These are phyloP conservation scores for Calocybe indica DNA, from an alignment of 768 basidiomycete species.

Conservation along the genomic window DNA sequence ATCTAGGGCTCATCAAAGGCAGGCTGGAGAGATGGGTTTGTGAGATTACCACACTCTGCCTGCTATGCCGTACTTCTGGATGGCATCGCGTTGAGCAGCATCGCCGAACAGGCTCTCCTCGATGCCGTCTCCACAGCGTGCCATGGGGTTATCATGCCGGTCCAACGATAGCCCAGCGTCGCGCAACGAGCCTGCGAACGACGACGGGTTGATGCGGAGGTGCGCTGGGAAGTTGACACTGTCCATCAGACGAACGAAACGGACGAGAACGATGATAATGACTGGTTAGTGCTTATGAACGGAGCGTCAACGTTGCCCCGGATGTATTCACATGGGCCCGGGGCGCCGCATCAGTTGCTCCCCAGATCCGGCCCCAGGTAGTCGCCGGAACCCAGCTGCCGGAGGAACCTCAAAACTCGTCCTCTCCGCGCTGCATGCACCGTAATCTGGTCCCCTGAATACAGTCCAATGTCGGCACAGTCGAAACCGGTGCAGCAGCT, in stretches of 20 bases:
- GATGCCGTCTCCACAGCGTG: background rate
- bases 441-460: background rate
- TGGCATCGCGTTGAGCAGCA: slow-evolving; percentile 49
- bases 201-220: slow-evolving; percentile 28
- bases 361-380: slow-evolving; percentile 1
- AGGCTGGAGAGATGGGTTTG: too few species aligned
- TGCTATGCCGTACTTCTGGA: slow-evolving; percentile 73
- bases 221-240: slow-evolving; percentile 32
- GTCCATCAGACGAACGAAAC: background rate
- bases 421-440: too few species aligned
- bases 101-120: slow-evolving; percentile 22
- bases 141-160: slow-evolving; percentile 10
- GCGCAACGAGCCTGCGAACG: background rate
- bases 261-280: background rate
- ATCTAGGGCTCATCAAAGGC: background rate
- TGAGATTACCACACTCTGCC: slow-evolving; percentile 68
- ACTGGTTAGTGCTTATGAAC: too few species aligned
- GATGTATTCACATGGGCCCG: background rate
- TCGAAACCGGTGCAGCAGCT: slow-evolving; percentile 61
- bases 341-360: background rate
- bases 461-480: slow-evolving; percentile 37
- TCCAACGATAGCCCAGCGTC: too few species aligned
- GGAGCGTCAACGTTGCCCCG: too few species aligned
- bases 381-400: slow-evolving; percentile 1
- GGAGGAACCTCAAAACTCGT: too few species aligned